Conservation (phyloP, 2,329 filamentous ascomycete species). For the Trichoderma aggressivum region DNA sequence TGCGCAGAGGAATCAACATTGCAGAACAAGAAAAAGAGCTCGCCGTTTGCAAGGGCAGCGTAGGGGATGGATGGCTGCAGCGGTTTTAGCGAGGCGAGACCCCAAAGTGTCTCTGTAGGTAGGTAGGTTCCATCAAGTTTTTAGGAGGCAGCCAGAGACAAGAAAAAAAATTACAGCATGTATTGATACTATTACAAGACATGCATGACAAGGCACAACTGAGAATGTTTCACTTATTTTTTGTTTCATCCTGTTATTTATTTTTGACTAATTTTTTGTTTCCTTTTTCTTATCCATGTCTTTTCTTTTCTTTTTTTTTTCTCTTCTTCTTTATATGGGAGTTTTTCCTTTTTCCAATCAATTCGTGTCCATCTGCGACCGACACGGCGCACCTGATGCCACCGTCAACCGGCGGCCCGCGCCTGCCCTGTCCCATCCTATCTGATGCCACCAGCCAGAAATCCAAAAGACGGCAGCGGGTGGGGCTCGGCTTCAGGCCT, state of each 20-base stretch:
- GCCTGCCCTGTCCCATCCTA: conserved; percentile 16
- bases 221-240: neutral
- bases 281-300: neutral
- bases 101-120: neutral
- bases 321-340: neutral
- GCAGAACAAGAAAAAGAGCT: neutral
- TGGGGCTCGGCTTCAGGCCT: conserved; percentile 4
- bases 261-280: neutral
- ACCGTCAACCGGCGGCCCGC: conserved; percentile 18
- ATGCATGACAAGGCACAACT: neutral
- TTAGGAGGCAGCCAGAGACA: neutral
- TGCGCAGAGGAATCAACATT: neutral
- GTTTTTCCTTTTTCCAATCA: neutral
- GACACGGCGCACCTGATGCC: conserved; percentile 10
- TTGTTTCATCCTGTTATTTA: neutral
- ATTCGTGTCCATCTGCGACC: neutral
- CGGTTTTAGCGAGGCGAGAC: neutral
- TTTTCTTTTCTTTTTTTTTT: neutral
- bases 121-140: neutral
- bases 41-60: neutral
- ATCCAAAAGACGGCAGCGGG: neutral
- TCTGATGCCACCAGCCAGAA: conserved; percentile 18
- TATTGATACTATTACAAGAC: neutral
- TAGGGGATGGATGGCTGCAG: neutral
- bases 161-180: neutral